Base-by-base conservation (phyloP, 805 yeast species). In the Debaryomyces maramus region DNA sequence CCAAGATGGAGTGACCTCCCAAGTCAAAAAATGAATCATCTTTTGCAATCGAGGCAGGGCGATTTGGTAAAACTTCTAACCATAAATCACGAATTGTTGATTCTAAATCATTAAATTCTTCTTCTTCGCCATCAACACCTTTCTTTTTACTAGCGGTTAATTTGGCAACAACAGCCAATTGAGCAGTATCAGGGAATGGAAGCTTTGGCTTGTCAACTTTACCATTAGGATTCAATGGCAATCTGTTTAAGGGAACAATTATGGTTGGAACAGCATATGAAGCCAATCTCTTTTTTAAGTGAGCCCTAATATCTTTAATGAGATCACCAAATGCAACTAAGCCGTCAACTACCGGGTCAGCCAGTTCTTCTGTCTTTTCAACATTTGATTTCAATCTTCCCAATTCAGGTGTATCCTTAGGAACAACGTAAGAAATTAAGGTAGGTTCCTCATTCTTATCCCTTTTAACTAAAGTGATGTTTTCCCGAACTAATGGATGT, bases 191-290 rank as follows among this genome's bases (percentile, higher is more conserved):
- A 39, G 99, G 99, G 78, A 86, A 88, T 33, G 97, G 98, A 45
- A 93, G 71, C 56, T 91, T 89, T 26, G 98, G 98, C 70, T 93
- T 93, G 69, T 93, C 99, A 43, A 93, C 88, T 65, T 93, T 93
- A 53, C 99, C 99, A 61, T 93, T 93, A 44, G 99, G 99, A 66
- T 93, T 93, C 65, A 93, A 73, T 18, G 99, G 99, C 58, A 93
- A 67, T 53, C 81, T 83, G 18, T 77, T 73, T 70, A 95, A 73
- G 11, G 97, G 97, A 36, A 93, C 91, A 55, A 93, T 82, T 24
- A 91, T 72, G 0, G 96, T 77, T 32, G 99, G 99, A 34, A 93
- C 83, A 13, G 99, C 96, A 61, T 93, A 93, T 10, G 85, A 75
- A 0, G 99, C 97, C 43, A 93, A 75, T 65, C 95, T 83, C 56